A percentile compares a stretch with the other conserved stretches of the same genome.
Conservation (phyloP, 2,329 filamentous ascomycete species). For the Aspergillus neoniger region DNA sequence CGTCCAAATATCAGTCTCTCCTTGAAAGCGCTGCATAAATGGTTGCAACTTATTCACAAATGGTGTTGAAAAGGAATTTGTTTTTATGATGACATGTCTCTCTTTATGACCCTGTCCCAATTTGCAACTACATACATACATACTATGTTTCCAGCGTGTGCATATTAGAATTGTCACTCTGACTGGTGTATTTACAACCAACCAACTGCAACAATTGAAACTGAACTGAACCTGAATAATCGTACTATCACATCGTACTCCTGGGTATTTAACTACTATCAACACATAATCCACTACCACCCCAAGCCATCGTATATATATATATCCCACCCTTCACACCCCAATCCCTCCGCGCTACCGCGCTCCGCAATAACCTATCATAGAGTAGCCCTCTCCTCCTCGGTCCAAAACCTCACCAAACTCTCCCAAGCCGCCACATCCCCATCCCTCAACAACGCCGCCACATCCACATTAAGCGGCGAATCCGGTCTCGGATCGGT, state of each 20-base stretch:
- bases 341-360: too few species aligned
- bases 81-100: slow-evolving; percentile 4
- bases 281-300: background rate
- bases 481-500: slow-evolving; percentile 49
- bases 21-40: slow-evolving; percentile 1
- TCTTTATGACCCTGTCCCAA: background rate
- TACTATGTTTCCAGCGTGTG: slow-evolving; percentile 8
- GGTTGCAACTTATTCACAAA: background rate
- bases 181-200: too few species aligned
- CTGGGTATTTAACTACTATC: too few species aligned
- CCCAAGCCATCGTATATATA: background rate
- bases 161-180: slow-evolving; percentile 2
- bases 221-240: too few species aligned
- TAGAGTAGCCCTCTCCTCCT: slow-evolving; percentile 42
- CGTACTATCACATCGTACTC: too few species aligned
- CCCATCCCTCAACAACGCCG: slow-evolving; percentile 47
- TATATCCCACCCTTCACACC: too few species aligned
- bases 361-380: too few species aligned
- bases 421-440: slow-evolving; percentile 50
- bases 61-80: background rate
- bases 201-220: background rate
- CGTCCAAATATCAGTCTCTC: slow-evolving; percentile 1
- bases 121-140: background rate
- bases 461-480: slow-evolving; percentile 53
- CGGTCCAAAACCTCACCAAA: slow-evolving; percentile 50